phyloP scores from a whole-genome alignment of 495 filamentous ascomycete species.

The Lasiosphaeria hispida region DNA sequence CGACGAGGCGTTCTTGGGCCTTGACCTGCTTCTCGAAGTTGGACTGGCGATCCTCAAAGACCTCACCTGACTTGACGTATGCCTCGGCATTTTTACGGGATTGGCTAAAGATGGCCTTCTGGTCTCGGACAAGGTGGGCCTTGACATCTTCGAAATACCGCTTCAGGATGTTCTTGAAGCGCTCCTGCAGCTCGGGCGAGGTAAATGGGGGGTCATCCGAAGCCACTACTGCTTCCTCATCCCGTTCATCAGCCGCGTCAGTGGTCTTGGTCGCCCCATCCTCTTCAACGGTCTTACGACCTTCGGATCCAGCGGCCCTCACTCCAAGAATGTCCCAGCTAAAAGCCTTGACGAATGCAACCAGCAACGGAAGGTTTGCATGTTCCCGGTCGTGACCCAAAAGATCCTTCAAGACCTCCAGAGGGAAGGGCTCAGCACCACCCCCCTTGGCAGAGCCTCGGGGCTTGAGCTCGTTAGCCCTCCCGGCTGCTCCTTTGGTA shows the following conservation, averaged over 20 bases:
- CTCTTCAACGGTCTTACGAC: slow-evolving; percentile 78
- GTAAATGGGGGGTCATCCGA: slow-evolving; percentile 70
- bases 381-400: slow-evolving; percentile 92
- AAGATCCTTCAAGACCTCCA: slow-evolving; percentile 95
- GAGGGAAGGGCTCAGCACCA: slow-evolving; percentile 79
- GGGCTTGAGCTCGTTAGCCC: slow-evolving; percentile 54
- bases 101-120: slow-evolving; percentile 78
- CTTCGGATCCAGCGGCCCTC: slow-evolving; percentile 63
- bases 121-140: slow-evolving; percentile 80
- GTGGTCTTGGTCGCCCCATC: slow-evolving; percentile 67
- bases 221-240: slow-evolving; percentile 41
- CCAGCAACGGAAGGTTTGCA: slow-evolving; percentile 82
- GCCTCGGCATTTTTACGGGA: slow-evolving; percentile 93
- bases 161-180: slow-evolving; percentile 83
- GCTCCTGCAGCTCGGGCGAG: slow-evolving; percentile 71
- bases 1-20: slow-evolving; percentile 82
- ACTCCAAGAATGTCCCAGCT: slow-evolving; percentile 92
- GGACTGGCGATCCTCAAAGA: slow-evolving; percentile 95
- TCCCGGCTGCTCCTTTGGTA: slow-evolving; percentile 53
- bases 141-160: slow-evolving; percentile 95
- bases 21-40: slow-evolving; percentile 93
- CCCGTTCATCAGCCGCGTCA: slow-evolving; percentile 49
- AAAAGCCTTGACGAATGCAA: slow-evolving; percentile 93
- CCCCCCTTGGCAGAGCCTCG: slow-evolving; percentile 52
- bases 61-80: slow-evolving; percentile 97